phyloP scores from a whole-genome alignment of 306 rosid species.

The Dicorynia guianensis region DNA sequence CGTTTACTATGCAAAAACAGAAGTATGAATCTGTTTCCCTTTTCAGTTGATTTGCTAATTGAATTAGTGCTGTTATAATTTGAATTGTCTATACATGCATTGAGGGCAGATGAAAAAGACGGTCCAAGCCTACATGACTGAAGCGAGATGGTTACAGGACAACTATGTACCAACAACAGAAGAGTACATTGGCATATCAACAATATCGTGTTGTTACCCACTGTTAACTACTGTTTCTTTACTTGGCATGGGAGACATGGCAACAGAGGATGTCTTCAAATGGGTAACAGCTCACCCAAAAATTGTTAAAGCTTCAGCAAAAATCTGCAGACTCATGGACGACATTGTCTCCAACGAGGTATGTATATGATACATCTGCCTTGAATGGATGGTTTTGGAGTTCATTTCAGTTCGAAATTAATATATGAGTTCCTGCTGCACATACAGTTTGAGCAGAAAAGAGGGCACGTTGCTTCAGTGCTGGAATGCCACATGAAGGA shows the following conservation, averaged over 20 bases:
- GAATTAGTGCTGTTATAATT: too few relatives aligned
- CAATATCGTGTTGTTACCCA: neutral
- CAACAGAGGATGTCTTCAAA: neutral
- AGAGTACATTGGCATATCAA: neutral
- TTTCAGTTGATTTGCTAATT: too few relatives aligned
- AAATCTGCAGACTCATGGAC: conserved; percentile 14
- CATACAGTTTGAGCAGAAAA: conserved; percentile 19
- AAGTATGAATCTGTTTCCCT: neutral
- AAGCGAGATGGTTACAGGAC: too few relatives aligned
- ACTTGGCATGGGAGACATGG: neutral
- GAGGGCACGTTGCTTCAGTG: conserved; percentile 9
- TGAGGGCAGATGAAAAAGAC: too few relatives aligned
- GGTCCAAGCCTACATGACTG: too few relatives aligned
- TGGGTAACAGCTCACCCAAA: conserved; percentile 3
- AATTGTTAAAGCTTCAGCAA: conserved; percentile 8
- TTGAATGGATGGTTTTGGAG: neutral
- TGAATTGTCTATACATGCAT: too few relatives aligned
- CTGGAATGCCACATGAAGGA: conserved; percentile 39
- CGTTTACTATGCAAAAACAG: conserved; percentile 18
- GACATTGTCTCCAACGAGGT: conserved; percentile 44
- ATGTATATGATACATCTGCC: neutral
- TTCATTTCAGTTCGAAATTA: neutral
- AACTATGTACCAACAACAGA: neutral
- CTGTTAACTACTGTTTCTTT: neutral
- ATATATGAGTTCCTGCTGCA: neutral